A percentile compares a stretch with the other conserved stretches of the same genome.
Conservation (phyloP, 78 protist genomes). For the Mantamonas sphyraenae region DNA sequence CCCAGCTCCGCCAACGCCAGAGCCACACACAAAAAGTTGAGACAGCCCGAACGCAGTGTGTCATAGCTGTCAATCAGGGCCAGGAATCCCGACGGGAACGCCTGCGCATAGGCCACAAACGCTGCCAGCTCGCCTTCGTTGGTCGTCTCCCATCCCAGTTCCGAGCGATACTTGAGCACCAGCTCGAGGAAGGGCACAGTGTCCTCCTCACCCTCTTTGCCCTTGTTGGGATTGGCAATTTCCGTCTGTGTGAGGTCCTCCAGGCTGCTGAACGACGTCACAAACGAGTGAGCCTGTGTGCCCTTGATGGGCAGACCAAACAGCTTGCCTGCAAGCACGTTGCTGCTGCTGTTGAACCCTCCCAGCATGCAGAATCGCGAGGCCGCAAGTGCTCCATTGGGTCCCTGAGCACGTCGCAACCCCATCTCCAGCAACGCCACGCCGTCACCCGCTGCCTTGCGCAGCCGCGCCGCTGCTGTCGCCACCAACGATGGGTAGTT, state of each 20-base stretch:
- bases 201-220: conserved; percentile 14
- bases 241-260: conserved; percentile 22
- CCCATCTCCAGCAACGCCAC: no score
- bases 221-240: conserved; percentile 1
- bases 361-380: conserved; percentile 72
- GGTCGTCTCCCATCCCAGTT: conserved; percentile 28
- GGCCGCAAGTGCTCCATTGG: conserved; percentile 64
- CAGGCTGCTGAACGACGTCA: conserved; percentile 48
- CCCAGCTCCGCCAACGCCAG: conserved; percentile 63
- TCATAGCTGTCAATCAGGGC: conserved; percentile 88
- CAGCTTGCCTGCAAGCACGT: conserved; percentile 63
- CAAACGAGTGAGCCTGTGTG: conserved; percentile 85
- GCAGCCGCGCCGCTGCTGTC: conserved; percentile 83
- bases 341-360: conserved; percentile 80
- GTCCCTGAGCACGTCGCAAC: conserved; percentile 51
- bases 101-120: conserved; percentile 78
- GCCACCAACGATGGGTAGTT: conserved; percentile 71
- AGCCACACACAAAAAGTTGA: conserved; percentile 77
- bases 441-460: conserved; percentile 11
- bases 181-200: conserved; percentile 32
- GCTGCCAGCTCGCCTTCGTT: conserved; percentile 80
- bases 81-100: conserved; percentile 78
- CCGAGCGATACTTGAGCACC: conserved; percentile 11
- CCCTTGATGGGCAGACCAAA: conserved; percentile 61
- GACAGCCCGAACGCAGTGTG: conserved; percentile 72